Base-by-base conservation (phyloP, 225 moss, liverwort and hornwort genomes). In the Physcomitrellopsis africana region DNA sequence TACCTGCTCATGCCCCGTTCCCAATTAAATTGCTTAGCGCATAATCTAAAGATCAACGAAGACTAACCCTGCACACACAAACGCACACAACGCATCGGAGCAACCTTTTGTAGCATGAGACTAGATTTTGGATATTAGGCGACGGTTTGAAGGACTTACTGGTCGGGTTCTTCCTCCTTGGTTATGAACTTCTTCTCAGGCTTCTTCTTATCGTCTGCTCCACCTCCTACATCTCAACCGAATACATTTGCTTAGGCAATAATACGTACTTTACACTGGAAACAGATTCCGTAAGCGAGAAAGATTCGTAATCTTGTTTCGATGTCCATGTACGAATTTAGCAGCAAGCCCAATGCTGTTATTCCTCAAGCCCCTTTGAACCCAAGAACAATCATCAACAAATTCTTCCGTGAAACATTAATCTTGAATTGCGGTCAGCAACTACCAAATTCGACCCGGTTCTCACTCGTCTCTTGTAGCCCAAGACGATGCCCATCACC, bases 181-280 rank as follows among this genome's bases (percentile, higher is more conserved):
- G 83, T 86, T 52, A 96, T 94, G 78, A 96, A 96, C 72, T 96
- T 94, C 84, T 85, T 96, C 74, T 96, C 91, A 7, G 87, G 81
- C 73, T 91, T 84, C 73, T 89, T 92, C 74, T 85, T 78, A 2
- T 84, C 80, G 69, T 73, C 73, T 9, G 68, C 72, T 63, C 69
- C 79, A 11, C 83, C 86, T 51, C 89, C 90, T 85, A 65, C 85
- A 82, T 51, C 55, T 23, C 62, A 63, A 24, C 24, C 51, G 15
- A 73, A 22, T 73, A 64, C 63, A 32, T 47, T 41, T 41, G 22
- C 56, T 80, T 49, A 18, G 32, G 8, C 27, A 61, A 63, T 19
- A 11, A 65, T 5, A 19, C 9, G 7, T 18, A 24, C 63, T 53
- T 27, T 13, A 10, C 16, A 23, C 64, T 53, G 44, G 23, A 43